Evolutionary conservation across 345 rosid species (phyloP), one percentile per base, ranked within the genome.

Genomic region (Eucalyptus leucophloia): DNA sequence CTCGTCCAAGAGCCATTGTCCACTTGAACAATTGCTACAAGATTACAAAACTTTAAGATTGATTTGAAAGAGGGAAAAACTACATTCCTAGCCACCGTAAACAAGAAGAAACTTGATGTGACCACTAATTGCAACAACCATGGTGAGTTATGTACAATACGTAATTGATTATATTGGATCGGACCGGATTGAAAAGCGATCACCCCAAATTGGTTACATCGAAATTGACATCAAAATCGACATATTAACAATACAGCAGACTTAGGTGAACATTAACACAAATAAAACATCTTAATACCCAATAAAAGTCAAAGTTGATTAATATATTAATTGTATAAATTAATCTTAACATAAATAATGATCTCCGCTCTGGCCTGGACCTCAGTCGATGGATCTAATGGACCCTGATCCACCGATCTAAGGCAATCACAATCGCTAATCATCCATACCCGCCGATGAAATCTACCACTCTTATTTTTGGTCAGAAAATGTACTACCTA

Each of bases 121-220:
- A 53, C 56, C 56, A 53, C 1, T 1, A 53, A 53, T 19, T 53
- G 58, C 24, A 19, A 53, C 24, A 19, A 0, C 56, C 1, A 53
- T 53, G 56, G 24, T 53, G 4, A 53, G 56, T 53, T 7, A 53
- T 53, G 2, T 53, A 53, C 56, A 0, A 53, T 53, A 18, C 56
- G 2, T 53, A 53, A 53, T 5, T 19, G 0, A 5, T 53, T 53
- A 53, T 53, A 53, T 19, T 53, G 10, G 24, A 53, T 53, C 2
- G 1, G 1, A 19, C 5, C 10, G 24, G 24, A 53, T 53, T 1
- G 2, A 53, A 53, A 53, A 19, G 56, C 5, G 0, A 2, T 18
- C 21, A 53, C 1, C 8, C 2, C 24, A 1, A 53, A 53, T 19
- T 19, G 4, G 0, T 53, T 53, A 53, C n/a, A 26, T 28, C 15